phyloP scores from a whole-genome alignment of 2,329 filamentous ascomycete genomes.

The Trichoderma guizhouense region DNA sequence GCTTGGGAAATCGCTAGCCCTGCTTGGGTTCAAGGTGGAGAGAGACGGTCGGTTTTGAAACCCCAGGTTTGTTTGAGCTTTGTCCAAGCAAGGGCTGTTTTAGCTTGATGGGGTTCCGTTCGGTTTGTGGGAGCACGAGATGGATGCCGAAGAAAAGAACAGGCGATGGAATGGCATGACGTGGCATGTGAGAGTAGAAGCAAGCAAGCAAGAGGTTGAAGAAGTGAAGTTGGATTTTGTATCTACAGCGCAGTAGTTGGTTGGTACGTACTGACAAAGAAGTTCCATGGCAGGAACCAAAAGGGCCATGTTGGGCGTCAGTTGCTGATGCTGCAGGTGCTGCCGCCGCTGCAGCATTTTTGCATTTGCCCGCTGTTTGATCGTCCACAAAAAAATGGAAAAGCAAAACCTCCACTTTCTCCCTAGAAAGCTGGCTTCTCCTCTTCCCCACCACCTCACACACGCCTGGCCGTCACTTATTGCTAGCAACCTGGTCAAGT shows the following conservation, averaged over 20 bases:
- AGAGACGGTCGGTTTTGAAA: conserved; percentile 7
- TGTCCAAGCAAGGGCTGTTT: conserved; percentile 5
- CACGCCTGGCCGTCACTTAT: not conserved
- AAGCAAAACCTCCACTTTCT: not conserved
- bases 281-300: not conserved
- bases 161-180: not conserved
- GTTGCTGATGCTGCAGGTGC: not conserved
- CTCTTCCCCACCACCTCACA: not conserved
- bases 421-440: not conserved
- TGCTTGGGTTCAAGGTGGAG: conserved; percentile 4
- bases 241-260: no score
- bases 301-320: not conserved
- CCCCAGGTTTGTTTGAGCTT: conserved; percentile 17
- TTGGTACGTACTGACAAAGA: no score
- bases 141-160: not conserved
- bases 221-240: not conserved
- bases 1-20: conserved; percentile 5
- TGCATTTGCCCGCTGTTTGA: conserved; percentile 8
- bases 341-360: not conserved
- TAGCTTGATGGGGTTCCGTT: conserved; percentile 5
- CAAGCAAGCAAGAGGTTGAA: not conserved
- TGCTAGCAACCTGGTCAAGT: not conserved
- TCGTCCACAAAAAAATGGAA: not conserved
- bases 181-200: not conserved
- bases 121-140: not conserved